A percentile compares a stretch with the other conserved stretches of the same genome.
These are phyloP conservation scores for Solanum boliviense DNA, from an alignment of 257 asterid species.

Conservation along the genomic window DNA sequence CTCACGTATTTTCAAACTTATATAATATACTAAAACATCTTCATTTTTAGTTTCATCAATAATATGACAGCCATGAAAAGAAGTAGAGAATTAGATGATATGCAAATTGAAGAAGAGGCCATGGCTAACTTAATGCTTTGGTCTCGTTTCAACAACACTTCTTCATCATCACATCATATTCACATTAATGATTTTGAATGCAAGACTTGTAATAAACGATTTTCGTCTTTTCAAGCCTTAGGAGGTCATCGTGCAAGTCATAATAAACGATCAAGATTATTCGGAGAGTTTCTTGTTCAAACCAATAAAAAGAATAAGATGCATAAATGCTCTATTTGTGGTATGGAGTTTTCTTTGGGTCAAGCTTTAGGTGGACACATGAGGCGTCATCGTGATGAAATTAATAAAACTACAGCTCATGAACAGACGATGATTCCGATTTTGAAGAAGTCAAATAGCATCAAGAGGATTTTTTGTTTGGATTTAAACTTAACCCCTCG, in stretches of 20 bases:
- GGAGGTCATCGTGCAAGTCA: slow-evolving; percentile 7
- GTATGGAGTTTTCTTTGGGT: neutral
- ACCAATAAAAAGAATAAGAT: neutral
- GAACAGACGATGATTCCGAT: neutral
- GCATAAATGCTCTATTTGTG: neutral
- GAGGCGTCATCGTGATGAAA: neutral
- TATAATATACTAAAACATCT: no score
- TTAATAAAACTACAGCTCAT: neutral
- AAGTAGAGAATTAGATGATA: neutral
- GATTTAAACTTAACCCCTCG: neutral
- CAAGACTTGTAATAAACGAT: neutral
- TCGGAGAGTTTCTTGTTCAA: neutral
- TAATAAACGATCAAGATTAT: neutral
- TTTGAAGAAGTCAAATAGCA: neutral
- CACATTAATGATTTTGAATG: neutral
- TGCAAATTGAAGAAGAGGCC: neutral
- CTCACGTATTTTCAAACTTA: neutral
- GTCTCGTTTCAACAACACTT: neutral
- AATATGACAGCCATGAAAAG: neutral
- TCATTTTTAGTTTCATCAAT: neutral
- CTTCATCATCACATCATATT: neutral
- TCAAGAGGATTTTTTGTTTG: neutral
- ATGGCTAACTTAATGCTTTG: neutral
- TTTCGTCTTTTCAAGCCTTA: neutral
- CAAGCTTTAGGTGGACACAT: neutral